Evolutionary conservation across 805 yeast species (phyloP), one percentile per base, ranked within the genome.

Genomic region (Wickerhamomyces alni): DNA sequence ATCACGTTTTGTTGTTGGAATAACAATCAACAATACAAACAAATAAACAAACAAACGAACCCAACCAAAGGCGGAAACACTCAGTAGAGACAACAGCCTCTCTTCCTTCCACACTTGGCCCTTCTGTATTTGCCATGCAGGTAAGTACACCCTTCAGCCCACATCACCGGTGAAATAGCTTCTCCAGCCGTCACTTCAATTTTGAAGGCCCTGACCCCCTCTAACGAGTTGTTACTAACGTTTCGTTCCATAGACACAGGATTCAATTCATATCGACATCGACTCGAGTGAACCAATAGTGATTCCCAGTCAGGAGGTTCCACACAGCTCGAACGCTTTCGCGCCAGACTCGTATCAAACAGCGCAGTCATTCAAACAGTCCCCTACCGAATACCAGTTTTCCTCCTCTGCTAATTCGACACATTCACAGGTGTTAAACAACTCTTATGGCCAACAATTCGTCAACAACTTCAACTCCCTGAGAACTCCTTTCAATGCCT

Each of bases 221-320:
- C 24, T 21, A 21, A 7, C 24, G 6, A 6, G 24, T 9, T 21
- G 9, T 21, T 21, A 21, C 24, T 21, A 21, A 21, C 24, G n/a
- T n/a, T n/a, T n/a, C n/a, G n/a, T n/a, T 21, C 24, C 8, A 33
- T 34, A 47, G 50, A 39, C 39, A 21, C 35, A 45, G 38, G 38
- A 39, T 4, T 30, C 34, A 1, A 13, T 30, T 12, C 43, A 34
- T 21, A 42, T 43, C 28, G 52, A 50, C 28, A 42, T 34, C 15
- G 57, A 52, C 35, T 43, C 57, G 31, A 47, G 52, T 37, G 46
- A 53, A 34, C 61, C 62, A 36, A 56, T 58, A 21, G 52, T 56
- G 22, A 56, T 59, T 34, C 59, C 59, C 13, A 57, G 60, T 21
- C 58, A 54, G 27, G 53, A 52, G 35, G 40, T 32, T 15, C 17